Evolutionary conservation across 129 eudicot genomes (phyloP).

Genomic region (Smallanthus sonchifolius): DNA sequence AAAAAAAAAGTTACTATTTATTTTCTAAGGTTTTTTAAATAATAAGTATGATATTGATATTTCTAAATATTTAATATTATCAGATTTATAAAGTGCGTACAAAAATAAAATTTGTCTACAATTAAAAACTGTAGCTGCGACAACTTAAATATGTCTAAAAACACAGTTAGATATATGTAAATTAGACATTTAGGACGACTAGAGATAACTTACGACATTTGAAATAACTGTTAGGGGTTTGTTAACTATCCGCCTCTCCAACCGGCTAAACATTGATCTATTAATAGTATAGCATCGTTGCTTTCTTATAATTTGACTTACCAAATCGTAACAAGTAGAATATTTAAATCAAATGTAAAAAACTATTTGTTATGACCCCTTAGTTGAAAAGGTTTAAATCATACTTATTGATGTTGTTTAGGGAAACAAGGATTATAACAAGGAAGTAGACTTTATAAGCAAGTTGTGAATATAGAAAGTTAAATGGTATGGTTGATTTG

Average conservation of each 20-base stretch:
- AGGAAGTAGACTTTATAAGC: constrained; percentile 8
- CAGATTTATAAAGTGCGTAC: no score
- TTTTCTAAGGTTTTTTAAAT: no score
- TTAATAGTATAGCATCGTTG: neutral
- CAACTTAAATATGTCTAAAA: no score
- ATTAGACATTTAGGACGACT: no score
- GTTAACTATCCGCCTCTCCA: no score
- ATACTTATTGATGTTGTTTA: neutral
- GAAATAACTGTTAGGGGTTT: no score
- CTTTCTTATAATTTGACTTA: neutral
- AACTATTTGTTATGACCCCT: neutral
- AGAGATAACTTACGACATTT: no score
- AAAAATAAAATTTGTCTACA: no score
- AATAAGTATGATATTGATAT: no score
- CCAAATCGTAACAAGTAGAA: neutral
- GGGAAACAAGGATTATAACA: neutral
- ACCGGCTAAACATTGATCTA: neutral
- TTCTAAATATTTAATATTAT: neutral
- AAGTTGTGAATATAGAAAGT: constrained; percentile 10
- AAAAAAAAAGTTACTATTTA: no score
- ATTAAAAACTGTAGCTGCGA: no score
- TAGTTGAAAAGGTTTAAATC: neutral
- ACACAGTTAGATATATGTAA: no score
- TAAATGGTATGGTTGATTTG: neutral
- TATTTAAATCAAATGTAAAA: neutral